Percentiles rank a stretch among this genome's conserved stretches.
These are phyloP conservation scores for Phytophthora pisi DNA, from an alignment of 352 stramenopile genomes.

Conservation along the genomic window DNA sequence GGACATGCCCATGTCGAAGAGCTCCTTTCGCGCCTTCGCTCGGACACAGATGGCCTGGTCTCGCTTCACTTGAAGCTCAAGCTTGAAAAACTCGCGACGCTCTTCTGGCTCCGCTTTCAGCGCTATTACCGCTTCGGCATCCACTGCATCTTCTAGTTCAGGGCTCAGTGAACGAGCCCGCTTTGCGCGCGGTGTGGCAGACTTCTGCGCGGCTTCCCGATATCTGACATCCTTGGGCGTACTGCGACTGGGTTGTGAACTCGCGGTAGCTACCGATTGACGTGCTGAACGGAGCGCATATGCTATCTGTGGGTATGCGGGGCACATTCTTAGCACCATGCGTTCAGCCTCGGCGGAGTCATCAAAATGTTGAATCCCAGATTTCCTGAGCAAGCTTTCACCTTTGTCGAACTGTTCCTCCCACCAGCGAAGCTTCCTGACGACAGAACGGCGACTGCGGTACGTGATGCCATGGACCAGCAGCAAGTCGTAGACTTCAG, in stretches of 20 bases:
- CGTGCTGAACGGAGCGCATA: not conserved
- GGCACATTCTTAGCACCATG: constrained; percentile 14
- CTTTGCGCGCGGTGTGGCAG: not conserved
- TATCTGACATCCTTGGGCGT: not conserved
- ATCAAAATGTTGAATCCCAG: constrained; percentile 4
- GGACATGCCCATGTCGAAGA: constrained; percentile 40
- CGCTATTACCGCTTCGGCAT: constrained; percentile 1
- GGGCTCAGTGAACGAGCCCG: not conserved
- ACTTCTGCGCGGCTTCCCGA: not conserved
- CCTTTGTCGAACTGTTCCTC: constrained; percentile 23
- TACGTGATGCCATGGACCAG: constrained; percentile 10
- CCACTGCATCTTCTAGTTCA: not conserved
- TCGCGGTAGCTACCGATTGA: not conserved
- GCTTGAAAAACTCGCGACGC: constrained; percentile 41
- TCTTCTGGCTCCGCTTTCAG: constrained; percentile 27
- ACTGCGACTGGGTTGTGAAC: not conserved
- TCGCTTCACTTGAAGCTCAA: constrained; percentile 45
- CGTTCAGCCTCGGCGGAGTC: constrained; percentile 1
- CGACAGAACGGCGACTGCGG: constrained; percentile 1
- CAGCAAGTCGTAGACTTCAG: constrained; percentile 21
- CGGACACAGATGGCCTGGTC: constrained; percentile 39
- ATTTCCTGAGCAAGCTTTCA: constrained; percentile 14
- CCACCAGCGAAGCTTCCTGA: constrained; percentile 7
- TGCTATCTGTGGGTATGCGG: constrained; percentile 9
- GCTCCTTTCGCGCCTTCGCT: constrained; percentile 38